Conservation (phyloP, 2,329 filamentous ascomycete genomes). For the Scolecobasidium constrictum region DNA sequence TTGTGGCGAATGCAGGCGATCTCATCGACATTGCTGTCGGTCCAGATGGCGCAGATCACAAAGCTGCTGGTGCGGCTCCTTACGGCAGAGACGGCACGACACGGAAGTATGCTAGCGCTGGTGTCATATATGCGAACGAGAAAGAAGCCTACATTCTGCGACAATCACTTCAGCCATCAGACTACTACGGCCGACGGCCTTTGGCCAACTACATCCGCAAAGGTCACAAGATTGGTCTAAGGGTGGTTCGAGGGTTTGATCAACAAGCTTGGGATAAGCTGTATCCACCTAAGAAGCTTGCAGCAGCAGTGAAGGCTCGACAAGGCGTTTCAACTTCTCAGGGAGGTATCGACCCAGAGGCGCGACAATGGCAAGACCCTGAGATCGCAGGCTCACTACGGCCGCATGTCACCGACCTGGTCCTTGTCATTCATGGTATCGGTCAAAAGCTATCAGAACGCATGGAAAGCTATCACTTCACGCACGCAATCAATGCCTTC, state of each 20-base stretch:
- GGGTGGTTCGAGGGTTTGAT: constrained; percentile 84
- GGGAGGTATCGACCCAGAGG: constrained; percentile 28
- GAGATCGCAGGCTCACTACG: constrained; percentile 53
- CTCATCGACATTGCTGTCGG: constrained; percentile 37
- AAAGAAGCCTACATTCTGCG: constrained; percentile 75
- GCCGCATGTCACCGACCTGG: constrained; percentile 70
- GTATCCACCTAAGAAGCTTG: constrained; percentile 43
- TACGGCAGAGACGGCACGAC: constrained; percentile 35
- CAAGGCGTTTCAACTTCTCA: constrained; percentile 34
- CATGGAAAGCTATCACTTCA: constrained; percentile 95
- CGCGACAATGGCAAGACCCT: constrained; percentile 36
- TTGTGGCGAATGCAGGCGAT: constrained; percentile 34
- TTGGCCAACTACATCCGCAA: constrained; percentile 72
- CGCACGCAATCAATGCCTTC: constrained; percentile 87
- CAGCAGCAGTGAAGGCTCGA: constrained; percentile 26
- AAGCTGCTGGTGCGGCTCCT: constrained; percentile 32
- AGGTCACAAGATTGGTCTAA: constrained; percentile 70
- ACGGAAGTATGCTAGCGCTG: constrained; percentile 58
- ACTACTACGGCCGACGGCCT: constrained; percentile 72
- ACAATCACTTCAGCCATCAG: constrained; percentile 72
- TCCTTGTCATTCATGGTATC: constrained; percentile 89
- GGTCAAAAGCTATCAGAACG: constrained; percentile 92
- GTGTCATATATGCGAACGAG: constrained; percentile 77
- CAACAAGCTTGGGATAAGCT: constrained; percentile 63
- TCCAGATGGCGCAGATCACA: constrained; percentile 34